Evolutionary conservation across 345 rosid genomes (phyloP), one percentile per base, ranked within the genome.

Genomic region (Mangifera indica): DNA sequence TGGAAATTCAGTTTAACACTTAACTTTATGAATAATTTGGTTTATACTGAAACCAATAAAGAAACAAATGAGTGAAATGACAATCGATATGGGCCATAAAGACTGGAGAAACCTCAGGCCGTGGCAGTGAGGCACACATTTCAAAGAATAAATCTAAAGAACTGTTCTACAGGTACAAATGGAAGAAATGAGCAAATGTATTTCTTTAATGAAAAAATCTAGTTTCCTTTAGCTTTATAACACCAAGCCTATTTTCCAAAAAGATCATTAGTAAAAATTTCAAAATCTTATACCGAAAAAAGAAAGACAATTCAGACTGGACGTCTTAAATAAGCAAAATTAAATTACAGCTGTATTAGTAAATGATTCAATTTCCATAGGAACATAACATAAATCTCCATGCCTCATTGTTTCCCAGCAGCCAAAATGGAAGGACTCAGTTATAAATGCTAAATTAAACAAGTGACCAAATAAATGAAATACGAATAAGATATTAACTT

Each of bases 401-500:
- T 10, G 42, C 37, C 63, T 26, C 53, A 63, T 9, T 11, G 22
- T 61, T 61, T 57, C 61, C 15, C 25, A 24, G 17, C 10, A 62
- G 17, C 48, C 24, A n/a, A 62, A 62, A 62, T 20, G 14, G 8
- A 1, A 3, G 60, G 25, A 62, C 15, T 37, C 21, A 62, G 9
- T 11, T 7, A 57, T 57, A 32, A 57, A 6, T 12, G n/a, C 13
- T 24, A 24, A 7, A 0, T 24, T 15, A 22, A 22, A 57, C 61
- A 57, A 56, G 61, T 11, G 29, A 57, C 13, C 61, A 57, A 24
- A 40, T 63, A 63, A 42, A 42, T 22, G 48, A 42, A 62, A 56
- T 55, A 29, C 4, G 12, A 22, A 21, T 63, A 22, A 12, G 18
- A 44, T 21, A 42, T 29, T n/a, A 48, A 45, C 22, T 48, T 45